Conservation (phyloP, 495 filamentous ascomycete genomes). For the Penicillium cosmopolitanum region DNA sequence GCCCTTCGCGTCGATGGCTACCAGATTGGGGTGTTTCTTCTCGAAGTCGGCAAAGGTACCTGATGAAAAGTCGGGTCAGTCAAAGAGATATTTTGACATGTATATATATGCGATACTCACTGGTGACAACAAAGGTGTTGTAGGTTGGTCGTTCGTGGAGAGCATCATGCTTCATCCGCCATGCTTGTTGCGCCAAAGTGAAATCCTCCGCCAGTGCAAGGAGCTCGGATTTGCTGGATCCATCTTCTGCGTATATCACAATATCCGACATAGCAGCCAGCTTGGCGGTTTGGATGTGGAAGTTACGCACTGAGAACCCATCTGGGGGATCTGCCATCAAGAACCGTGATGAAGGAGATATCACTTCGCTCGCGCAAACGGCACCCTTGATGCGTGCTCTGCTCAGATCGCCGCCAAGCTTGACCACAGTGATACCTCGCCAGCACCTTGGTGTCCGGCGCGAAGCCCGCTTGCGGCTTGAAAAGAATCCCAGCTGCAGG, state of each 20-base stretch:
- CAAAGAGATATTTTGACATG: not conserved
- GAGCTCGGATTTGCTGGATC: slow-evolving; percentile 55
- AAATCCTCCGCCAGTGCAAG: slow-evolving; percentile 70
- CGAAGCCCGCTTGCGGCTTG: slow-evolving; percentile 69
- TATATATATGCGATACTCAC: slow-evolving; percentile 41
- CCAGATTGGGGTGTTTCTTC: slow-evolving; percentile 65
- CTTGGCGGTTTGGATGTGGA: slow-evolving; percentile 95
- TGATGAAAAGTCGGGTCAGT: slow-evolving; percentile 12
- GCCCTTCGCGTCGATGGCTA: slow-evolving; percentile 75
- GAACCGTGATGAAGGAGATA: slow-evolving; percentile 52
- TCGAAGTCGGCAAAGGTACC: slow-evolving; percentile 78
- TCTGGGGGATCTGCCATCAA: slow-evolving; percentile 76
- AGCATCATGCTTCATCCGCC: slow-evolving; percentile 65
- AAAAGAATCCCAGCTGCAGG: slow-evolving; percentile 87
- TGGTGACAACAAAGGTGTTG: slow-evolving; percentile 80
- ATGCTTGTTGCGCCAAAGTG: slow-evolving; percentile 73
- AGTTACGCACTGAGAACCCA: slow-evolving; percentile 87
- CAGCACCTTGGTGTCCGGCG: slow-evolving; percentile 78
- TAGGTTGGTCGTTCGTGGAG: slow-evolving; percentile 64
- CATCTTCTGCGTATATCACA: slow-evolving; percentile 82
- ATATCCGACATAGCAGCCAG: slow-evolving; percentile 87
- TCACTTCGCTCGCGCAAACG: slow-evolving; percentile 75
- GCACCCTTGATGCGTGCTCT: slow-evolving; percentile 83
- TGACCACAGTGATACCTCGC: slow-evolving; percentile 83
- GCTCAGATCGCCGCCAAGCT: slow-evolving; percentile 79